phyloP scores from a whole-genome alignment of 169 alveolate species.

The Fabrea salina region DNA sequence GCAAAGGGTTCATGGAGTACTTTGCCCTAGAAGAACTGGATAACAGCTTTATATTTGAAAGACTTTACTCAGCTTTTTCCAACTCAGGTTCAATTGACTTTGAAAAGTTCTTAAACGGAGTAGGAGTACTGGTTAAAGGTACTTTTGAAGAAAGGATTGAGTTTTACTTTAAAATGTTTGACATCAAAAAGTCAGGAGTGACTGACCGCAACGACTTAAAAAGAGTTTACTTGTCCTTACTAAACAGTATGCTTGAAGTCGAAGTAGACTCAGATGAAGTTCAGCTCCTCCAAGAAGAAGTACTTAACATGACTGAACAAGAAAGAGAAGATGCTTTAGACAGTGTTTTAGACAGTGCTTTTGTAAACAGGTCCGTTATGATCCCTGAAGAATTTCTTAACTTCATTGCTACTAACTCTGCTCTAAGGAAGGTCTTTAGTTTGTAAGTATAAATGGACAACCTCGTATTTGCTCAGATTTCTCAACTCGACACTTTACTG shows the following conservation, averaged over 20 bases:
- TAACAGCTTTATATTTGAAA: background rate
- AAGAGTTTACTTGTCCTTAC: constrained; percentile 1
- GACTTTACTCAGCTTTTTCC: constrained; percentile 26
- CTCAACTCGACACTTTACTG: no score
- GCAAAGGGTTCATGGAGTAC: background rate
- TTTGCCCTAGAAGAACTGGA: constrained; percentile 24
- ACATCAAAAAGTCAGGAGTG: background rate
- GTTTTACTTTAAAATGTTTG: background rate
- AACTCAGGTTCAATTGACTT: constrained; percentile 16
- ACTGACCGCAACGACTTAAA: background rate
- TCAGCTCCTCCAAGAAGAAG: background rate
- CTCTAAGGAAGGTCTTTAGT: background rate
- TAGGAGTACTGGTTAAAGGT: background rate
- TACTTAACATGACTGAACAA: background rate
- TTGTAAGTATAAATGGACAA: no score
- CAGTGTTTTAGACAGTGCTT: background rate
- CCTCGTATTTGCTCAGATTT: no score
- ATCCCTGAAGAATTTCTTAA: background rate
- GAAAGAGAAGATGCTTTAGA: constrained; percentile 31
- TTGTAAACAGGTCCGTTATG: background rate
- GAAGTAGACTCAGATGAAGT: background rate
- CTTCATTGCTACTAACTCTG: background rate
- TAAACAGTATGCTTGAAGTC: constrained; percentile 1
- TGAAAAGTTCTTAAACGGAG: background rate
- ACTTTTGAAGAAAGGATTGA: constrained; percentile 9